Evolutionary conservation across 2,329 filamentous ascomycete genomes (phyloP).

Genomic region (Phyllosticta capitalensis): DNA sequence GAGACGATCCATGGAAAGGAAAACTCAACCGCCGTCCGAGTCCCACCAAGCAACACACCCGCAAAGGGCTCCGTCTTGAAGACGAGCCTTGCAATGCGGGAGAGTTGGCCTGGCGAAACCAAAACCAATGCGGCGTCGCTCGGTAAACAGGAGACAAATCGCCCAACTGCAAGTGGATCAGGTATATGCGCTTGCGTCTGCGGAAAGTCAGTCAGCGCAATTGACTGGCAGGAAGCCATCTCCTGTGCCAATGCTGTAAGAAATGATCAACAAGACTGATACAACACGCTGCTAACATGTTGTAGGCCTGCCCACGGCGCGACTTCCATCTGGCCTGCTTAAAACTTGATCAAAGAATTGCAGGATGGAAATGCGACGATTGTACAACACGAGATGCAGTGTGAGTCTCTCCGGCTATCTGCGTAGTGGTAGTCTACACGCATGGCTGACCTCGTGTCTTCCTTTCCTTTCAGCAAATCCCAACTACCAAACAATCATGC

Average conservation of each 20-base stretch:
- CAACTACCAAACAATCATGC: no score
- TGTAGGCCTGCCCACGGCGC: constrained; percentile 9
- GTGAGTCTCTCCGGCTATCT: neutral
- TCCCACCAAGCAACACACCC: no score
- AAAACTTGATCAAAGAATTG: neutral
- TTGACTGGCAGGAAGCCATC: constrained; percentile 5
- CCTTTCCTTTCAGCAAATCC: no score
- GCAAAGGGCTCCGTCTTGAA: no score
- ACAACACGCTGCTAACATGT: neutral
- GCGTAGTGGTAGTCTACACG: no score
- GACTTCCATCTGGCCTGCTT: constrained; percentile 12
- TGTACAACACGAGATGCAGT: neutral
- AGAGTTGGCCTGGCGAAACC: no score
- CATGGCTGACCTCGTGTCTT: neutral
- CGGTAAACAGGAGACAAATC: neutral
- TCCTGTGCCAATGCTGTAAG: constrained; percentile 13
- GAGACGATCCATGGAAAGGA: neutral
- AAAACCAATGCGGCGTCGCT: no score
- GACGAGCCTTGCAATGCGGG: no score
- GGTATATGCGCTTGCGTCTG: constrained; percentile 9
- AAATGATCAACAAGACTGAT: neutral
- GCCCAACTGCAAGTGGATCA: neutral
- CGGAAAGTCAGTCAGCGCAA: constrained; percentile 5
- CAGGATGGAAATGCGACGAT: constrained; percentile 8
- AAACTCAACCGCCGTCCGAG: neutral